Conservation (phyloP, 768 basidiomycete genomes). For the Lentinula edodes region DNA sequence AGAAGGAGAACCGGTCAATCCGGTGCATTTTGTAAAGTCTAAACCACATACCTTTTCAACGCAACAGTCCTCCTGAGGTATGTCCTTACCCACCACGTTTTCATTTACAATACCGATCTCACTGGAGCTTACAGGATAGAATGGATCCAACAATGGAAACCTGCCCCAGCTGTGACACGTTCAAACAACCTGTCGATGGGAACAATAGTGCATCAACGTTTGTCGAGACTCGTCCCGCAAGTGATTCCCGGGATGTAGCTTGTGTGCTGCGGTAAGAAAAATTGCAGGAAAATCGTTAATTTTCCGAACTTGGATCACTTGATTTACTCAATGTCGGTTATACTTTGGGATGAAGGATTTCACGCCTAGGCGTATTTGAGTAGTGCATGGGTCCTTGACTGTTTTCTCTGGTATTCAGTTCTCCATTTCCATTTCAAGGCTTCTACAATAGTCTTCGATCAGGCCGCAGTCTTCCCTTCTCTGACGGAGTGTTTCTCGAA, state of each 20-base stretch:
- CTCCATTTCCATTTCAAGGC: neutral
- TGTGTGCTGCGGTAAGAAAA: neutral
- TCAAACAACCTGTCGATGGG: neutral
- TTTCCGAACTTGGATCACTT: neutral
- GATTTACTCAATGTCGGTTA: neutral
- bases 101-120: neutral
- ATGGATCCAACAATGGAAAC: neutral
- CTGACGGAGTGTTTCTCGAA: conserved; percentile 22
- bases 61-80: neutral
- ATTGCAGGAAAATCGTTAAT: neutral
- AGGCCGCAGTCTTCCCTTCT: conserved; percentile 19
- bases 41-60: neutral
- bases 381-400: conserved; percentile 21
- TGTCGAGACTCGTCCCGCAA: neutral
- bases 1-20: neutral
- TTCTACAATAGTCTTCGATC: neutral
- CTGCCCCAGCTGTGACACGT: neutral
- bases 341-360: conserved; percentile 7
- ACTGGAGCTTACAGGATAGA: neutral
- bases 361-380: conserved; percentile 13
- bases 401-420: conserved; percentile 17
- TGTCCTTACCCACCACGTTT: neutral
- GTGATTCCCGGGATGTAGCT: neutral
- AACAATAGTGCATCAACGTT: neutral
- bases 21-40: neutral